Conservation (phyloP, 2,329 filamentous ascomycete genomes). For the Ceratocystis huliohia region DNA sequence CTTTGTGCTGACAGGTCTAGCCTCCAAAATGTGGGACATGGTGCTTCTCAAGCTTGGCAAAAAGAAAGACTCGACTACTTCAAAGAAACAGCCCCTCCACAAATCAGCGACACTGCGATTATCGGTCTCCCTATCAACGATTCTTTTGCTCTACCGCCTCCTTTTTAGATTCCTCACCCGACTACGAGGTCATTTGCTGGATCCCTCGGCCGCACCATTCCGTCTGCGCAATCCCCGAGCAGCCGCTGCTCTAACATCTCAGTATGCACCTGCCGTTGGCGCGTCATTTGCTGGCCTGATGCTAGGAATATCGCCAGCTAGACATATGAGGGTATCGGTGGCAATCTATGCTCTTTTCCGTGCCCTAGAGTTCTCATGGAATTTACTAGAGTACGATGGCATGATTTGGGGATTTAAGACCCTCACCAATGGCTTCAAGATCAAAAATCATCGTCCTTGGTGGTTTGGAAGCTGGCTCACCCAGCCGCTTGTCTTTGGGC, state of each 20-base stretch:
- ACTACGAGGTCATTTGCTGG: slow-evolving; percentile 64
- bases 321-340: slow-evolving; percentile 59
- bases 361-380: slow-evolving; percentile 77
- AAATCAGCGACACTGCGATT: slow-evolving; percentile 61
- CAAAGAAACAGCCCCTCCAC: slow-evolving; percentile 42
- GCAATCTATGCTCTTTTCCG: slow-evolving; percentile 72
- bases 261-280: slow-evolving; percentile 77
- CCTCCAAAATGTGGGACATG: slow-evolving; percentile 49
- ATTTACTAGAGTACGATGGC: slow-evolving; percentile 62
- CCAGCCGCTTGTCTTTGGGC: slow-evolving; percentile 62
- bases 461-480: slow-evolving; percentile 79
- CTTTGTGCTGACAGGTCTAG: slow-evolving; percentile 40
- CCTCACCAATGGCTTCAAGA: slow-evolving; percentile 26
- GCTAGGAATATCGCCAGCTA: slow-evolving; percentile 58
- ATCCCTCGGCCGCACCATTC: slow-evolving; percentile 69
- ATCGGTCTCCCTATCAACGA: slow-evolving; percentile 69
- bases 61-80: slow-evolving; percentile 30
- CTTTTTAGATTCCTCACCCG: slow-evolving; percentile 81
- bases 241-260: slow-evolving; percentile 62
- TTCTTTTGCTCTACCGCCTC: slow-evolving; percentile 77
- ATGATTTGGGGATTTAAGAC: slow-evolving; percentile 47
- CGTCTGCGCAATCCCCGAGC: slow-evolving; percentile 69
- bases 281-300: slow-evolving; percentile 77
- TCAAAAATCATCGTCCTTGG: slow-evolving; percentile 56
- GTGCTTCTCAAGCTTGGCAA: slow-evolving; percentile 37